Evolutionary conservation across 2,329 filamentous ascomycete species (phyloP).

Genomic region (Cercospora brassicicola): DNA sequence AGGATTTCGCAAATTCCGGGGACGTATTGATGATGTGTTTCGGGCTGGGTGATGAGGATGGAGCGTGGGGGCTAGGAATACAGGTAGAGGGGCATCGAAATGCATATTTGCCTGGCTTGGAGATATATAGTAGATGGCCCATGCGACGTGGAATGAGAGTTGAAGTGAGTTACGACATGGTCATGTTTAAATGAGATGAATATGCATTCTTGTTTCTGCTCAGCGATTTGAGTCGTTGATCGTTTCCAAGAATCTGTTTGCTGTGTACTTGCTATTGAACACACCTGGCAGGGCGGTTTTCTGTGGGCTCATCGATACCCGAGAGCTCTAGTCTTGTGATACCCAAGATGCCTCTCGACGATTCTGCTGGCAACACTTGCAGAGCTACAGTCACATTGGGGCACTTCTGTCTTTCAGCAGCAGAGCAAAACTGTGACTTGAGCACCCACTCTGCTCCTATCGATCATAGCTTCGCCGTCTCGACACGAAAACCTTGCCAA

Average conservation of each 20-base stretch:
- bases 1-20: slow-evolving; percentile 22
- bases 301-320: too few relatives aligned
- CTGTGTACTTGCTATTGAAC: too few relatives aligned
- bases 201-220: background rate
- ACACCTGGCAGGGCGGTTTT: too few relatives aligned
- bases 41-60: background rate
- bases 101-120: background rate
- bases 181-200: background rate
- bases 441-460: background rate
- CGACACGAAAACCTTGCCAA: background rate
- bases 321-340: too few relatives aligned
- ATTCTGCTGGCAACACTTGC: too few relatives aligned
- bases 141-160: background rate
- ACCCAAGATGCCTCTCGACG: too few relatives aligned
- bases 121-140: background rate
- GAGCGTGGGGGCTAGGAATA: too few relatives aligned
- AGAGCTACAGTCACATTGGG: too few relatives aligned
- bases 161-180: too few relatives aligned
- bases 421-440: too few relatives aligned
- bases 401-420: too few relatives aligned
- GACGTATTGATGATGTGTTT: slow-evolving; percentile 18
- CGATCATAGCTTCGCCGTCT: background rate
- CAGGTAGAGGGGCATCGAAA: too few relatives aligned
- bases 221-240: background rate
- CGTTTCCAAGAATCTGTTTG: background rate